Evolutionary conservation across 768 basidiomycete species (phyloP), one percentile per base, ranked within the genome.

Genomic region (Pleurotus tuoliensis): DNA sequence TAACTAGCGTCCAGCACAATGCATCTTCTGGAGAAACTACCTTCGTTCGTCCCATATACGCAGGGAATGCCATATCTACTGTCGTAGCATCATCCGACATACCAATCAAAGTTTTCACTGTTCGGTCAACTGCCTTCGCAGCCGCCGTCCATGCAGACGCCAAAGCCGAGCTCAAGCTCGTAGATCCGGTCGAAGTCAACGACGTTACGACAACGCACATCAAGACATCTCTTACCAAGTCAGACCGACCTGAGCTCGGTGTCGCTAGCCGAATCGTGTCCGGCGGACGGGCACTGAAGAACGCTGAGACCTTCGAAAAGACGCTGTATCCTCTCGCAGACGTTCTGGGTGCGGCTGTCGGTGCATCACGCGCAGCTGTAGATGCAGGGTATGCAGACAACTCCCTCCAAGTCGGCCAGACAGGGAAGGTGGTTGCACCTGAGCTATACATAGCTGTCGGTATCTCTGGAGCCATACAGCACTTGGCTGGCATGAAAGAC

Each of bases 401-500:
- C 73, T 94, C 92, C 3, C 67, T 98, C 50, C 97, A 99, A 72
- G 97, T 99, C n/a, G 97, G 97, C 20, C 97, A 99, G 76, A 99
- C 97, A 0, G 97, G 97, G 55, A 98, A 98, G 73, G 90, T 99
- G 37, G 95, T 98, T 43, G 96, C 97, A 2, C 96, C 97, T 0
- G 92, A 96, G 67, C 75, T 99, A 53, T 99, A 99, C 73, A 82
- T 98, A 72, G 97, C 97, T 3, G 72, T 98, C 48, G 97, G 97
- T 50, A 98, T 99, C 63, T 97, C 94, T 7, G 97, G 97, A 15
- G 97, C 97, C 12, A 99, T 98, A 64, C 97, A 99, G 73, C 97
- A 99, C 76, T 77, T 98, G 55, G 97, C 97, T 18, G 97, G 97
- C 7, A 99, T 98, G 97, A 99, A 99, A 70, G 97, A 98, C 66